phyloP scores from a whole-genome alignment of 2,329 filamentous ascomycete species.

The Hypomyces perniciosus region DNA sequence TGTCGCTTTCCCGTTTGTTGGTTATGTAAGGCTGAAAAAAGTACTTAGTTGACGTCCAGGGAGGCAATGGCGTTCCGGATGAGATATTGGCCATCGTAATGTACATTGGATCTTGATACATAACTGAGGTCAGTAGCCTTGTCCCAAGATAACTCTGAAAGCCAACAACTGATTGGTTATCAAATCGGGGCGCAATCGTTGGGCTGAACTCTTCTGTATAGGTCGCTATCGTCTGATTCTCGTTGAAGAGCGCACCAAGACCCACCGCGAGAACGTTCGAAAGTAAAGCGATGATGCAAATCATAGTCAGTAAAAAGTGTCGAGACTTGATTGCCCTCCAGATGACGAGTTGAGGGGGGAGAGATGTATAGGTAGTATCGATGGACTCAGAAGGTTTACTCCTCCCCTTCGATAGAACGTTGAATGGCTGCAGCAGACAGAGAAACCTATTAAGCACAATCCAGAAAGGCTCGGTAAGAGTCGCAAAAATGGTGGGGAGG shows the following conservation, averaged over 20 bases:
- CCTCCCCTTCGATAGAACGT: constrained; percentile 38
- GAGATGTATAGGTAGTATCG: constrained; percentile 42
- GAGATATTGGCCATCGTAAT: constrained; percentile 40
- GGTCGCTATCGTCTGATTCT: constrained; percentile 15
- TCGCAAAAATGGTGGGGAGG: constrained; percentile 48
- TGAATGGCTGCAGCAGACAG: constrained; percentile 49
- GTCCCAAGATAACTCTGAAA: neutral
- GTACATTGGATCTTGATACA: constrained; percentile 26
- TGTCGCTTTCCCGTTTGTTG: neutral
- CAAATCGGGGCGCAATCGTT: constrained; percentile 13
- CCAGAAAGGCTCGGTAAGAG: constrained; percentile 52
- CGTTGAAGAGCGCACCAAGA: constrained; percentile 45
- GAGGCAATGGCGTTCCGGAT: constrained; percentile 35
- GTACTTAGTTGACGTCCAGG: constrained; percentile 41
- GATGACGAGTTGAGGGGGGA: constrained; percentile 48
- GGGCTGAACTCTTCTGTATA: constrained; percentile 16
- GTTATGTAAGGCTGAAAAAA: constrained; percentile 39
- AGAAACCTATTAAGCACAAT: constrained; percentile 47
- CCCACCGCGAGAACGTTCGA: constrained; percentile 49
- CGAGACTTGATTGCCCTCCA: constrained; percentile 37
- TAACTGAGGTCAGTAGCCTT: neutral
- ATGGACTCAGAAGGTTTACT: constrained; percentile 32
- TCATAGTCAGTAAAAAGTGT: constrained; percentile 40
- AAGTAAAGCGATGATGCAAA: constrained; percentile 44
- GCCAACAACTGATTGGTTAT: constrained; percentile 14